Evolutionary conservation across 2,329 filamentous ascomycete species (phyloP).

Genomic region (Thielaviopsis ethacetica): DNA sequence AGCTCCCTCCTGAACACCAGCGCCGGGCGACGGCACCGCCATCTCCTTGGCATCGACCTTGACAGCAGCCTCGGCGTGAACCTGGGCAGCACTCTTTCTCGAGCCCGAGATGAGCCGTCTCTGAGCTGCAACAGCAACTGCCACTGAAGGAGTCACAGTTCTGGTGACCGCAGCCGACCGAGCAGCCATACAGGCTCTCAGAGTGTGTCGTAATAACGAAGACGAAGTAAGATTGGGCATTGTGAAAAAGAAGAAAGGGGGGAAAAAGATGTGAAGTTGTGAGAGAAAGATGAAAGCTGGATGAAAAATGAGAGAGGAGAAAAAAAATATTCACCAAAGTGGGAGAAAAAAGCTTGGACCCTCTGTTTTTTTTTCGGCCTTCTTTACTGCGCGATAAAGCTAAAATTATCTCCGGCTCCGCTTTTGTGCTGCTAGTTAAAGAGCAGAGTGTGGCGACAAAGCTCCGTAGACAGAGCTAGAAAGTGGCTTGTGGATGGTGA

Average conservation of each 20-base stretch:
- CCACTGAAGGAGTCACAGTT: neutral
- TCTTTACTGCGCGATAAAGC: neutral
- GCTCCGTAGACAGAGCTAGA: neutral
- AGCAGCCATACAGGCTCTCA: slow-evolving; percentile 30
- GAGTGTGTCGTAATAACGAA: slow-evolving; percentile 54
- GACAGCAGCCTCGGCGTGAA: slow-evolving; percentile 69
- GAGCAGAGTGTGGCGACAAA: neutral
- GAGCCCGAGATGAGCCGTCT: slow-evolving; percentile 72
- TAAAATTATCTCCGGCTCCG: neutral
- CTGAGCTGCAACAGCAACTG: slow-evolving; percentile 1
- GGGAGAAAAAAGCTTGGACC: slow-evolving; percentile 9
- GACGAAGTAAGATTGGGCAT: slow-evolving; percentile 53
- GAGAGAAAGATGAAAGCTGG: neutral
- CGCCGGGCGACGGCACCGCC: neutral
- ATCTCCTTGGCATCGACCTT: slow-evolving; percentile 64
- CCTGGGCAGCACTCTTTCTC: slow-evolving; percentile 62
- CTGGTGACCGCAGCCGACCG: slow-evolving; percentile 12
- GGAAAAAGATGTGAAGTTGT: neutral
- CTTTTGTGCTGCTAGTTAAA: neutral
- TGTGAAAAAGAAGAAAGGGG: slow-evolving; percentile 7
- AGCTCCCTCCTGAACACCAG: slow-evolving; percentile 8
- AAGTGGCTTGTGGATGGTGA: neutral
- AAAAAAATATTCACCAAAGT: slow-evolving; percentile 6
- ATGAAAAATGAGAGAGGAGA: slow-evolving; percentile 2
- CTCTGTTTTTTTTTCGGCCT: slow-evolving; percentile 2